Percentiles rank a stretch among this genome's conserved stretches.
These are phyloP conservation scores for Verticillium nonalfalfae DNA, from an alignment of 2,329 filamentous ascomycete species.

Conservation along the genomic window DNA sequence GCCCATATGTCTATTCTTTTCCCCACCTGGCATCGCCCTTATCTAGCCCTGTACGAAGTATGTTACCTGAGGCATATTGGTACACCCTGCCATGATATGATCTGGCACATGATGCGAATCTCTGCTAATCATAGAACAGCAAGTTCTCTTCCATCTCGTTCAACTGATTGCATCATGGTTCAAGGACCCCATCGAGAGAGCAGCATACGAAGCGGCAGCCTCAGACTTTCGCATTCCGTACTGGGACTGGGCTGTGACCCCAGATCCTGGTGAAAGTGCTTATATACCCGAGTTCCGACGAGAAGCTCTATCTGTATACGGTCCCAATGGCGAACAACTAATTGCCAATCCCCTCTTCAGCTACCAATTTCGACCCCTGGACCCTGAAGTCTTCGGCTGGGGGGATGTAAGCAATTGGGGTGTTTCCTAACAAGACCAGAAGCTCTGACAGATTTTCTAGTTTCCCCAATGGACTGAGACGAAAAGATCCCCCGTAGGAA, in stretches of 20 bases:
- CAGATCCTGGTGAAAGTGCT: slow-evolving; percentile 40
- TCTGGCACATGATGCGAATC: neutral
- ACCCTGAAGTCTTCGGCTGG: slow-evolving; percentile 50
- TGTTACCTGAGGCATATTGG: neutral
- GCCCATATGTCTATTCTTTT: slow-evolving; percentile 71
- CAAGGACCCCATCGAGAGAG: slow-evolving; percentile 36
- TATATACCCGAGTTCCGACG: slow-evolving; percentile 39
- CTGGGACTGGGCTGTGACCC: slow-evolving; percentile 51
- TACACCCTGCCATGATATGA: neutral
- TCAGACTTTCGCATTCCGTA: slow-evolving; percentile 49
- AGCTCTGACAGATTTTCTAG: slow-evolving; percentile 22
- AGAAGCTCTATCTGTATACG: slow-evolving; percentile 43
- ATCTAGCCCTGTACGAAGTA: slow-evolving; percentile 58
- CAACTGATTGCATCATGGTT: slow-evolving; percentile 38
- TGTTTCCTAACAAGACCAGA: neutral
- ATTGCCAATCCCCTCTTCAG: slow-evolving; percentile 58
- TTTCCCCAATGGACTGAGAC: slow-evolving; percentile 55
- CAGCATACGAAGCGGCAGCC: slow-evolving; percentile 44
- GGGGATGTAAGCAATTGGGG: slow-evolving; percentile 40
- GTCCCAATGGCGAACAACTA: slow-evolving; percentile 46
- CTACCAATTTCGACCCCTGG: slow-evolving; percentile 55
- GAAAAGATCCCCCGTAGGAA: slow-evolving; percentile 44
- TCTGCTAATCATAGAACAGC: slow-evolving; percentile 18
- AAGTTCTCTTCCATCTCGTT: slow-evolving; percentile 27
- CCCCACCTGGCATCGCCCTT: slow-evolving; percentile 78